Conservation (phyloP, 495 filamentous ascomycete species). For the Penicillium steckii region DNA sequence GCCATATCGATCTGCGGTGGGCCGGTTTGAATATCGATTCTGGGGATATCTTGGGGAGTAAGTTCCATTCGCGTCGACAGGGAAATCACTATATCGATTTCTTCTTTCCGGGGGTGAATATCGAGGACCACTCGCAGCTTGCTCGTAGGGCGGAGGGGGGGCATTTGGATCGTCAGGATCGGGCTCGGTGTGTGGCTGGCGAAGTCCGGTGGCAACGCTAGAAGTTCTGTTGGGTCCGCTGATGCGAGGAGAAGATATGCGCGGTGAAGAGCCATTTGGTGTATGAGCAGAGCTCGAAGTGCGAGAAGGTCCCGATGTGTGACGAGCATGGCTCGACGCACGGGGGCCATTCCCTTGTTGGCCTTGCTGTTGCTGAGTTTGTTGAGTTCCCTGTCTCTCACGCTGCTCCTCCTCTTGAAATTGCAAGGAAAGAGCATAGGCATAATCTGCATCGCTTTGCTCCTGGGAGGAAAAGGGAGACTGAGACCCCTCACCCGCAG, state of each 20-base stretch:
- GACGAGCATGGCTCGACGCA: conserved; percentile 10
- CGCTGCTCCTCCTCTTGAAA: conserved; percentile 44
- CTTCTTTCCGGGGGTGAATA: conserved; percentile 63
- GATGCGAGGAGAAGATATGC: conserved; percentile 11
- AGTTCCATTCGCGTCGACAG: conserved; percentile 24
- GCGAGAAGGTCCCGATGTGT: conserved; percentile 5
- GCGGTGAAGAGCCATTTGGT: neutral
- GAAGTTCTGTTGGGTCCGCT: conserved; percentile 19
- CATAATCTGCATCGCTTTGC: conserved; percentile 51
- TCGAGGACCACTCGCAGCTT: conserved; percentile 62
- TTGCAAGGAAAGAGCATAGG: conserved; percentile 47
- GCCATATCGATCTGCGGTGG: conserved; percentile 18
- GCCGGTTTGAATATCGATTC: conserved; percentile 18
- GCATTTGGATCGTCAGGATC: conserved; percentile 49
- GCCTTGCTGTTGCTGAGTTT: conserved; percentile 1
- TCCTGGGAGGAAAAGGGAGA: conserved; percentile 33
- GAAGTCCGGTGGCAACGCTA: conserved; percentile 23
- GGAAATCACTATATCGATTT: conserved; percentile 31
- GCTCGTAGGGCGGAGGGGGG: conserved; percentile 80
- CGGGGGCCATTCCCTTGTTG: neutral
- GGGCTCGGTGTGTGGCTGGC: conserved; percentile 21
- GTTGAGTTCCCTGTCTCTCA: conserved; percentile 13
- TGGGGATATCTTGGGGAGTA: conserved; percentile 12
- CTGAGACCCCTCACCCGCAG: conserved; percentile 6
- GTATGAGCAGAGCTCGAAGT: conserved; percentile 2